phyloP scores from a whole-genome alignment of 306 rosid species.

The Cucumis cinereus region DNA sequence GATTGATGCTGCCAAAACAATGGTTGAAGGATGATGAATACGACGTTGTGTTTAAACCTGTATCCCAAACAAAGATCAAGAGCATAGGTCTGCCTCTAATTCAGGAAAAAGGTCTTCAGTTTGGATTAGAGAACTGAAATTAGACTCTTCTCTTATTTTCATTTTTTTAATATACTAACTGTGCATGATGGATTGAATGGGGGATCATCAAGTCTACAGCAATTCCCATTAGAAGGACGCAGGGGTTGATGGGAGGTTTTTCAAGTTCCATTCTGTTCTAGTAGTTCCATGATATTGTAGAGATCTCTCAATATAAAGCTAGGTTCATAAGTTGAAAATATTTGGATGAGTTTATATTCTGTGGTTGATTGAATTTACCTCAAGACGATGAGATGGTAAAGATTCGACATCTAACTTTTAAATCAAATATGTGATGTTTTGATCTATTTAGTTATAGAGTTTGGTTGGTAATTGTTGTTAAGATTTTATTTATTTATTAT shows the following conservation, averaged over 20 bases:
- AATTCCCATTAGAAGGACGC: neutral
- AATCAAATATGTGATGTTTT: neutral
- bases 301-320: neutral
- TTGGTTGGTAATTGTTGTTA: too few relatives aligned
- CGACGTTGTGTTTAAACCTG: neutral
- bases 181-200: neutral
- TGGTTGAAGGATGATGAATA: conserved; percentile 45
- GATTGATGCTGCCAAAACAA: conserved; percentile 78
- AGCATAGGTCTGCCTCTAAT: neutral
- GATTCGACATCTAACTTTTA: neutral
- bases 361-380: neutral
- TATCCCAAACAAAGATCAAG: neutral
- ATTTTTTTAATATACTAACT: neutral
- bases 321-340: neutral
- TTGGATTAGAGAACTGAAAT: neutral
- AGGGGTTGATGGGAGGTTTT: neutral
- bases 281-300: neutral
- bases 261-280: too few relatives aligned
- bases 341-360: neutral
- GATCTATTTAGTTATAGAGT: too few relatives aligned
- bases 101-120: neutral
- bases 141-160: neutral
- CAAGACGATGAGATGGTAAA: neutral
- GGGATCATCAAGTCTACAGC: neutral
- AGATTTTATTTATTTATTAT: too few relatives aligned